Evolutionary conservation across 441 rosid species (phyloP).

Genomic region (Pelargonium cotyledonis): DNA sequence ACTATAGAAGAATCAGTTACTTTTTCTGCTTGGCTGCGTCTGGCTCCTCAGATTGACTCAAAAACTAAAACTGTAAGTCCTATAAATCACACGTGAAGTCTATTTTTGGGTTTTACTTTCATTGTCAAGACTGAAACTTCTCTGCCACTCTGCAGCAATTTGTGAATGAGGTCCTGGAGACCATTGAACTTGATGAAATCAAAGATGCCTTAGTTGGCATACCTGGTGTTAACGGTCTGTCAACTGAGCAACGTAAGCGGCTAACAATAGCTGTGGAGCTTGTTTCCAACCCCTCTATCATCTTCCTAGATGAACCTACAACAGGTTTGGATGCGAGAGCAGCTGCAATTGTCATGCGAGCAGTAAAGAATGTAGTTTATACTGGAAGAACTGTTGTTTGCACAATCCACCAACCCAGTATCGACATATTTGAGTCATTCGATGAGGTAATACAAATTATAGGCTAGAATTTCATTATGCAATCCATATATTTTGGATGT

Average conservation of each 20-base stretch:
- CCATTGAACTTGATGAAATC: slow-evolving; percentile 46
- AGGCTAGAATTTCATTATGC: too few species aligned
- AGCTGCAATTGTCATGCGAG: slow-evolving; percentile 72
- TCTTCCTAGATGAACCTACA: slow-evolving; percentile 70
- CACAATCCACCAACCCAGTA: slow-evolving; percentile 70
- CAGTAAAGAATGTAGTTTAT: slow-evolving; percentile 53
- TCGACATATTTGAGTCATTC: slow-evolving; percentile 56
- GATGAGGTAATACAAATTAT: slow-evolving; percentile 39
- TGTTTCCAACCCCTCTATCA: slow-evolving; percentile 59
- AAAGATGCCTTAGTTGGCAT: slow-evolving; percentile 48
- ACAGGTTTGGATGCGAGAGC: slow-evolving; percentile 66
- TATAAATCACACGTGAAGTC: too few species aligned
- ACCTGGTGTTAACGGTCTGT: slow-evolving; percentile 42
- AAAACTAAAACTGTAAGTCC: slow-evolving; percentile 38
- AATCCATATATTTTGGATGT: too few species aligned
- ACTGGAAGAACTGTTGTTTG: slow-evolving; percentile 68
- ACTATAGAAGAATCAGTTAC: slow-evolving; percentile 52
- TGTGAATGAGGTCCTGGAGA: slow-evolving; percentile 44
- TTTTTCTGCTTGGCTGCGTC: slow-evolving; percentile 58
- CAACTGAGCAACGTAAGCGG: slow-evolving; percentile 61
- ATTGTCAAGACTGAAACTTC: neutral
- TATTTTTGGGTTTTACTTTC: neutral
- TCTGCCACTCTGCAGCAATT: slow-evolving; percentile 32
- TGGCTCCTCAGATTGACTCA: slow-evolving; percentile 35
- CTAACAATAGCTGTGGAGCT: slow-evolving; percentile 64